Evolutionary conservation across 2,329 filamentous ascomycete species (phyloP).

Genomic region (Aspergillus versicolor): DNA sequence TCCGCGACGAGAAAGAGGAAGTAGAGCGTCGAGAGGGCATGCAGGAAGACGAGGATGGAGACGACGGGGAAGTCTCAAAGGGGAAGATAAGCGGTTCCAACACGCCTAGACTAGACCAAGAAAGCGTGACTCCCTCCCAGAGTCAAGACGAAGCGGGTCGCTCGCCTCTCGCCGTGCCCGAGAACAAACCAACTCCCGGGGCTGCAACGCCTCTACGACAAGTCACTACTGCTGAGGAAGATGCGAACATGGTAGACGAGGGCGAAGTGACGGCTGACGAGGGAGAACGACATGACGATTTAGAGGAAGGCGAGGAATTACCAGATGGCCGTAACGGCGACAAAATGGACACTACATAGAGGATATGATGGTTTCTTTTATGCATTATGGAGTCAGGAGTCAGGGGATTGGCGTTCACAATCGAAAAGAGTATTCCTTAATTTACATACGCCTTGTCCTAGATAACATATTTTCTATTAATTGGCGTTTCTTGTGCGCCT

Average conservation of each 20-base stretch:
- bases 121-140: slow-evolving; percentile 40
- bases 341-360: slow-evolving; percentile 64
- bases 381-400: slow-evolving; percentile 30
- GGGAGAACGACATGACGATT: slow-evolving; percentile 40
- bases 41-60: slow-evolving; percentile 61
- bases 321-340: slow-evolving; percentile 51
- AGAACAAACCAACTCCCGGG: slow-evolving; percentile 33
- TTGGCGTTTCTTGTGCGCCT: background rate
- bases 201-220: slow-evolving; percentile 41
- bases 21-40: slow-evolving; percentile 84
- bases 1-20: slow-evolving; percentile 93
- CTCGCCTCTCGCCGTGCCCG: slow-evolving; percentile 25
- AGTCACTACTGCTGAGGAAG: slow-evolving; percentile 46
- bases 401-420: slow-evolving; percentile 24
- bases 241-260: slow-evolving; percentile 61
- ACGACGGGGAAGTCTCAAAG: slow-evolving; percentile 52
- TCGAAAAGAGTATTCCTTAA: slow-evolving; percentile 14
- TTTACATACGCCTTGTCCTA: slow-evolving; percentile 7
- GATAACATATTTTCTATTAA: background rate
- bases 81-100: slow-evolving; percentile 49
- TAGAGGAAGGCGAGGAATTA: slow-evolving; percentile 51
- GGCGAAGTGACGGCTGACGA: slow-evolving; percentile 41
- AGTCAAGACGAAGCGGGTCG: slow-evolving; percentile 33
- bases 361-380: slow-evolving; percentile 10
- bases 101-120: slow-evolving; percentile 52